These are phyloP conservation scores for Alternaria arbusti DNA, from an alignment of 2,329 filamentous ascomycete genomes.

Conservation along the genomic window DNA sequence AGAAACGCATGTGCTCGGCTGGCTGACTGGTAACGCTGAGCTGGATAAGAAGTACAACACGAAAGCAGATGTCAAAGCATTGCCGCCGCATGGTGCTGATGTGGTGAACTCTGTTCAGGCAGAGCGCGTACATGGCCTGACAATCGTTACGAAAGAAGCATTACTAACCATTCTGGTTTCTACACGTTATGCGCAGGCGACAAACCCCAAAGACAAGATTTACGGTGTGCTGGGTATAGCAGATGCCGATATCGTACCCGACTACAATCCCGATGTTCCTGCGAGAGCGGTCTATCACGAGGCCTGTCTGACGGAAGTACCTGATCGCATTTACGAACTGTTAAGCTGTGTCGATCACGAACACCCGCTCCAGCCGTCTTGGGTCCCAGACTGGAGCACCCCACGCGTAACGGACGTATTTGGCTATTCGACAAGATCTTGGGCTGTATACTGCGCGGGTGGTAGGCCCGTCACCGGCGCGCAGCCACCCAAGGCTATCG, in stretches of 20 bases:
- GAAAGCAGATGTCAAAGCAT: not conserved
- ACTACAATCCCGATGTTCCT: constrained; percentile 18
- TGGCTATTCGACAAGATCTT: constrained; percentile 28
- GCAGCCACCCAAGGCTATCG: not conserved
- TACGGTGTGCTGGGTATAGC: constrained; percentile 33
- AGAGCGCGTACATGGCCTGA: constrained; percentile 11
- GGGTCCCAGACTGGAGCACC: constrained; percentile 33
- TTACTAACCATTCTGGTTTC: constrained; percentile 21
- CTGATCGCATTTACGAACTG: constrained; percentile 11
- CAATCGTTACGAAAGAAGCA: constrained; percentile 1
- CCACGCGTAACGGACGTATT: constrained; percentile 27
- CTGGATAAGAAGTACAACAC: constrained; percentile 2
- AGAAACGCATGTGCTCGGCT: constrained; percentile 15
- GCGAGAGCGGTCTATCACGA: constrained; percentile 26
- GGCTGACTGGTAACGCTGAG: constrained; percentile 8
- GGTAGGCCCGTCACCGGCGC: not conserved
- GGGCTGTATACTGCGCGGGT: constrained; percentile 25
- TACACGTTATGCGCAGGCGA: constrained; percentile 32
- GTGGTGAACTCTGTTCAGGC: constrained; percentile 17
- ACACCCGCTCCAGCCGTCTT: constrained; percentile 24
- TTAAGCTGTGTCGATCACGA: constrained; percentile 34
- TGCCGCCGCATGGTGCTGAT: constrained; percentile 8
- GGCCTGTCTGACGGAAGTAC: constrained; percentile 19
- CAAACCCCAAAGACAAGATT: constrained; percentile 32
- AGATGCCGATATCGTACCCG: constrained; percentile 13